Evolutionary conservation across 2,329 filamentous ascomycete genomes (phyloP), one percentile per base, ranked within the genome.

Genomic region (Hyphodiscus sp.): DNA sequence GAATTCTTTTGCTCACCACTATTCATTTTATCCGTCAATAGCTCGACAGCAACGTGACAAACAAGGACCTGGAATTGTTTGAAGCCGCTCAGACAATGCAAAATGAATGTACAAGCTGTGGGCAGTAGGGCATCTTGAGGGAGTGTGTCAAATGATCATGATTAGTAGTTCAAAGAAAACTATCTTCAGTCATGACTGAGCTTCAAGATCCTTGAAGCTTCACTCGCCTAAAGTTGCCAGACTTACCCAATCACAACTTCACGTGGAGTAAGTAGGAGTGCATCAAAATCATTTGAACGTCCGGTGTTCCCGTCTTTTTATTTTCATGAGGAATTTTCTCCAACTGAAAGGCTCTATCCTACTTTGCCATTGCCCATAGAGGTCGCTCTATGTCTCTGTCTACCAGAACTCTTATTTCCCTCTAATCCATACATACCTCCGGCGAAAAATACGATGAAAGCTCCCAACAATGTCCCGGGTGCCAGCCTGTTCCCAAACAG

Each of bases 381-480:
- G 23, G 56, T 62, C 41, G 60, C 59, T 60, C 65, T 61, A 57
- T 63, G 58, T 54, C 65, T 65, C 19, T 58, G 47, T 41, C 58
- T 70, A 70, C 43, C 68, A 67, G 50, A 77, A 74, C 45, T 57
- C 48, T 63, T 65, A 2, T 26, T 43, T n/a, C 64, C 65, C 59
- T 95, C 91, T 64, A 91, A 79, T 2, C 89, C 91, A 73, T 99
- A 99, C 58, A 97, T 69, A 0, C 85, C 92, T n/a, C 91, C 94
- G 0, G 90, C 89, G 15, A 86, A 81, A 72, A 97, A 99, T 8
- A 99, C 94, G 57, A 97, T 76, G 5, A 82, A 75, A 0, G 92
- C 91, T 2, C 94, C 94, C 4, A 89, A 55, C 50, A 95, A 71
- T 56, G 95, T 96, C 41, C 89, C 86, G 0, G 77, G 72, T 13